Evolutionary conservation across 345 rosid species (phyloP).

Genomic region (Turritis glabra): DNA sequence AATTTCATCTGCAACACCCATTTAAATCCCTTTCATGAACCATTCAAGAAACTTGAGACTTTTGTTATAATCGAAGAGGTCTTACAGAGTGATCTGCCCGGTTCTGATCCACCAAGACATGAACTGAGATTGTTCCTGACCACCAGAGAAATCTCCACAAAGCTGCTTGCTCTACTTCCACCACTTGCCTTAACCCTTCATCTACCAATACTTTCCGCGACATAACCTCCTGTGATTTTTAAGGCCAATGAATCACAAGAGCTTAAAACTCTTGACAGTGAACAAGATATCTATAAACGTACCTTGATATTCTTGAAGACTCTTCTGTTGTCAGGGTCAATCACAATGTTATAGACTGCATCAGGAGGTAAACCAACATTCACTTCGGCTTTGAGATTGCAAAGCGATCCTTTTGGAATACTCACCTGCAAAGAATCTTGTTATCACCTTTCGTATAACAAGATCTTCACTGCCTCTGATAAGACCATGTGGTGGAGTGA

Average conservation of each 20-base stretch:
- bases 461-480: conserved; percentile 9
- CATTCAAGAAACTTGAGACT: background rate
- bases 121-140: conserved; percentile 88
- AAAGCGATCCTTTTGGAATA: conserved; percentile 85
- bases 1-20: conserved; percentile 73
- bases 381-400: conserved; percentile 65
- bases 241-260: conserved; percentile 2
- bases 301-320: conserved; percentile 96
- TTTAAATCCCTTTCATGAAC: background rate
- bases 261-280: background rate
- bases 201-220: conserved; percentile 70
- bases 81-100: conserved; percentile 71
- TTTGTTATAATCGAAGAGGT: background rate
- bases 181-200: conserved; percentile 83
- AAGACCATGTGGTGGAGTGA: background rate
- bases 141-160: conserved; percentile 95
- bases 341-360: conserved; percentile 76
- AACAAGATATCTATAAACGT: conserved; percentile 1
- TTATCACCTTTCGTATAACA: conserved; percentile 23
- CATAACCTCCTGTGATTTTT: conserved; percentile 63
- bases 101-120: conserved; percentile 84
- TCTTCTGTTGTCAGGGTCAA: conserved; percentile 85
- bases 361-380: conserved; percentile 87
- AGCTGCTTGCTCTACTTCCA: conserved; percentile 89
- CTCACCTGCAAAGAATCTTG: conserved; percentile 62